Conservation (phyloP, 2,329 filamentous ascomycete genomes). For the Fusarium burgessii region DNA sequence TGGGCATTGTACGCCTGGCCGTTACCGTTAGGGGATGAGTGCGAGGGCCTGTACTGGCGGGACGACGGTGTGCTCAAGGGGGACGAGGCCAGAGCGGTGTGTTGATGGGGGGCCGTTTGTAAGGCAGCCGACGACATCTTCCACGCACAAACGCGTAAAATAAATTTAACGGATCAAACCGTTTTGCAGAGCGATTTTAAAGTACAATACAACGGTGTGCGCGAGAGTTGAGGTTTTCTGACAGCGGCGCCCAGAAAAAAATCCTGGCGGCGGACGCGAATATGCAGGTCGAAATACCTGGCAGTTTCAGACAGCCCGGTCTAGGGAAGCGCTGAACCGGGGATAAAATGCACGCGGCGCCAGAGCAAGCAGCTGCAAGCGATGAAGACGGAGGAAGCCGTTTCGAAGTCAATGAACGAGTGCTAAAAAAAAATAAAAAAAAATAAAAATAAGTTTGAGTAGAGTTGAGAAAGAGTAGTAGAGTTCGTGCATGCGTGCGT, state of each 20-base stretch:
- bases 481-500: conserved; percentile 39
- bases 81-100: conserved; percentile 61
- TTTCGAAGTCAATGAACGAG: conserved; percentile 34
- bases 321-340: conserved; percentile 39
- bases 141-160: conserved; percentile 45
- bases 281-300: conserved; percentile 49
- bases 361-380: conserved; percentile 31
- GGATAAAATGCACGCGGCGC: conserved; percentile 40
- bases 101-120: conserved; percentile 69
- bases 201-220: conserved; percentile 21
- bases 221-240: conserved; percentile 28
- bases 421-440: conserved; percentile 49
- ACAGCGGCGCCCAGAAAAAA: conserved; percentile 36
- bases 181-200: conserved; percentile 15
- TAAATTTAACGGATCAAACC: conserved; percentile 17
- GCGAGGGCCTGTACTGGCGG: conserved; percentile 64
- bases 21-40: conserved; percentile 63
- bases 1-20: conserved; percentile 69
- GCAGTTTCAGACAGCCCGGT: conserved; percentile 43
- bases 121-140: conserved; percentile 68
- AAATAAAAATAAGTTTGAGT: conserved; percentile 50
- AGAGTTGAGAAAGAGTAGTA: conserved; percentile 31
- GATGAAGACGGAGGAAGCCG: conserved; percentile 30
- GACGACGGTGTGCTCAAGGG: conserved; percentile 62
- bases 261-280: conserved; percentile 40